phyloP scores from a whole-genome alignment of 768 basidiomycete genomes.

The Astraeus odoratus region DNA sequence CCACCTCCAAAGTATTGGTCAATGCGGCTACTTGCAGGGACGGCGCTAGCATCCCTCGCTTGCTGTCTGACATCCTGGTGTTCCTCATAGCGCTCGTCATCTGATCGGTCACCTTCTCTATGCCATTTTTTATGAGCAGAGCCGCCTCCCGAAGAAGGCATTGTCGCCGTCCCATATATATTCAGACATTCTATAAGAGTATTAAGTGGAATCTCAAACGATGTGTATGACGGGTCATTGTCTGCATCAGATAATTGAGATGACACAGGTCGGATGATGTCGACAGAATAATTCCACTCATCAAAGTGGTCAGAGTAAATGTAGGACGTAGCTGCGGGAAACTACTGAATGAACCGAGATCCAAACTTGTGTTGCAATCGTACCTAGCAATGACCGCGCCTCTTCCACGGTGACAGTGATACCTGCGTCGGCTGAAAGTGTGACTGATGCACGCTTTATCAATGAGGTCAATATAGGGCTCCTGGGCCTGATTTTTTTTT shows the following conservation, averaged over 20 bases:
- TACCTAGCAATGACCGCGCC: constrained; percentile 73
- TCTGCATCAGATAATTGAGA: constrained; percentile 15
- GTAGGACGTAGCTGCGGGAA: constrained; percentile 71
- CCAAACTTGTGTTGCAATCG: constrained; percentile 13
- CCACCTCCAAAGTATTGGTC: constrained; percentile 50
- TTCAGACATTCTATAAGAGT: constrained; percentile 87
- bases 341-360: constrained; percentile 3
- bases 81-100: constrained; percentile 33
- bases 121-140: constrained; percentile 44
- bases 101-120: constrained; percentile 39
- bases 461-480: constrained; percentile 5
- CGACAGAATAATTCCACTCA: constrained; percentile 61
- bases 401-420: constrained; percentile 82
- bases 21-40: constrained; percentile 26
- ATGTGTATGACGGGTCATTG: constrained; percentile 22
- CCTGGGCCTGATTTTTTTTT: constrained; percentile 2
- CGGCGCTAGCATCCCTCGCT: constrained; percentile 20
- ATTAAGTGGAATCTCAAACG: constrained; percentile 80
- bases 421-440: constrained; percentile 54
- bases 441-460: constrained; percentile 67
- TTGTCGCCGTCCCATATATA: constrained; percentile 77
- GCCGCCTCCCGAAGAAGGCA: constrained; percentile 22
- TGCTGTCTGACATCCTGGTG: constrained; percentile 30
- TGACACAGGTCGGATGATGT: constrained; percentile 20
- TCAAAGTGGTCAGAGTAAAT: constrained; percentile 75